Base-by-base conservation (phyloP, 441 rosid species). In the Populus hybrid region DNA sequence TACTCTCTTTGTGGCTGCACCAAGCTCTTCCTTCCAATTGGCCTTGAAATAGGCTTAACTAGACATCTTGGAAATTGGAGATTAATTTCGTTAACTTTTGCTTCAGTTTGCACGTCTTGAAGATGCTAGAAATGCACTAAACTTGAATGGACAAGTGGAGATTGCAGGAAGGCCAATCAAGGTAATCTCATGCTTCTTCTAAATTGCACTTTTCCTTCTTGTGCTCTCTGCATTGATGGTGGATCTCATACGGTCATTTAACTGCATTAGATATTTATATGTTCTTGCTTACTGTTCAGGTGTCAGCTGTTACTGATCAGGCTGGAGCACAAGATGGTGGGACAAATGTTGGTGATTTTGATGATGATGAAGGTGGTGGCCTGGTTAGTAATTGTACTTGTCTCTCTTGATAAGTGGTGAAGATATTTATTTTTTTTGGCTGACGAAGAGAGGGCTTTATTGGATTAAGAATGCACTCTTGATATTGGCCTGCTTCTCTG, bases 361-460 rank as follows among this genome's bases (percentile, higher is more conserved):
- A 97, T 86, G 99, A 97, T 66, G 97, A 97, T 57, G 99, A 97
- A 63, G 98, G 99, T 42, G 94, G 93, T 78, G 98, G 98, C 81
- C 86, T 94, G 97, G 99, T 96, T 73, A 91, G 98, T 86, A 79
- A 69, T 74, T 79, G 34, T 24, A 68, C 67, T 53, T 5, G 28
- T 65, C 63, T 75, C 26, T 67, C 72, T 42, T 20, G 38, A 5
- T 32, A 26, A 24, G 28, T 67, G 28, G 28, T 63, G 2, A 21
- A 61, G 65, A 21, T 63, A 3, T 23, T 3, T 10, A 3, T 28
- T 21, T 21, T 63, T 63, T 63, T 63, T 10, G 65, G 66, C 14
- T 63, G 7, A 23, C 10, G 4, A 23, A 23, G 26, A 63, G 28
- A 63, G 28, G 66, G 66, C 28, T 63, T 21, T 63, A 3, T 23